Conservation (phyloP, 345 rosid species). For the Heritiera fomes region DNA sequence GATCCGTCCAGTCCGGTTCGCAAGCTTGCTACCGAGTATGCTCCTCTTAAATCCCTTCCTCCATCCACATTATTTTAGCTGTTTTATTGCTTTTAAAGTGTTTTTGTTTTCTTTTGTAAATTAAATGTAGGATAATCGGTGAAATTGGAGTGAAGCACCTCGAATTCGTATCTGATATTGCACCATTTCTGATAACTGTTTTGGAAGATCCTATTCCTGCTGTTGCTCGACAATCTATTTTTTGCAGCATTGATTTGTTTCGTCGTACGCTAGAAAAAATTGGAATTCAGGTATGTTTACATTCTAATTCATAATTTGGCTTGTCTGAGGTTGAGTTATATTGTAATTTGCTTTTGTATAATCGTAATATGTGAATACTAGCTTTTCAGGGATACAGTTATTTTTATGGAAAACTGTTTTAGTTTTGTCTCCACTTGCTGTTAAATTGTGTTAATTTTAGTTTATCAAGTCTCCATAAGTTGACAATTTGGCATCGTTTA, state of each 20-base stretch:
- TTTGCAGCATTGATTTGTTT: constrained; percentile 66
- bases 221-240: constrained; percentile 80
- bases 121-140: constrained; percentile 68
- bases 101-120: background rate
- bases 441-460: background rate
- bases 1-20: constrained; percentile 75
- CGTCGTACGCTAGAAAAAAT: constrained; percentile 57
- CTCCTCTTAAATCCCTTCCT: constrained; percentile 16
- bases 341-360: background rate
- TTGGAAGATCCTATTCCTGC: constrained; percentile 80
- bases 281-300: constrained; percentile 62
- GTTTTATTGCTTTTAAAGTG: background rate
- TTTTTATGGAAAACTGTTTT: background rate
- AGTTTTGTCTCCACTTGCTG: background rate
- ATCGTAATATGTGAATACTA: background rate
- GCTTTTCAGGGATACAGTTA: background rate
- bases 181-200: constrained; percentile 66
- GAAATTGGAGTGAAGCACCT: constrained; percentile 72
- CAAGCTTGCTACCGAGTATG: constrained; percentile 71
- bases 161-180: constrained; percentile 73
- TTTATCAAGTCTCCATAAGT: background rate
- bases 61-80: background rate
- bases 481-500: background rate
- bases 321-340: constrained; percentile 10
- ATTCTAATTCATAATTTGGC: background rate